These are phyloP conservation scores for Tribonema minus DNA, from an alignment of 108 stramenopile species.

Conservation along the genomic window DNA sequence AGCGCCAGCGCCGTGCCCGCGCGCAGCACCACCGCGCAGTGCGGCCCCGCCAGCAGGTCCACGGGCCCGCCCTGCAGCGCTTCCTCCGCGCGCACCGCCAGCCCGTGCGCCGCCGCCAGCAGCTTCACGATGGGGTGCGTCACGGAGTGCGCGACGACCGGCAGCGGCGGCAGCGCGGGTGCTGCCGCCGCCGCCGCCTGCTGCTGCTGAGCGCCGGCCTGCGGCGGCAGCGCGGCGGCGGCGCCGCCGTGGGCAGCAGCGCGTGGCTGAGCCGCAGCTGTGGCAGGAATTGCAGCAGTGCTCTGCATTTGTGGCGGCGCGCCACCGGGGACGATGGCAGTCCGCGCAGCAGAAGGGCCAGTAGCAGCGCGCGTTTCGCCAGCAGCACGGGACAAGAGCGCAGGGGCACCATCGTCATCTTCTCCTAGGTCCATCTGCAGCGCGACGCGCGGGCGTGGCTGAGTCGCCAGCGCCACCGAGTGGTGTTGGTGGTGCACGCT, in stretches of 20 bases:
- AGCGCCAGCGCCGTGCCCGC: not conserved
- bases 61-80: not conserved
- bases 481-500: too few species aligned
- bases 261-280: not conserved
- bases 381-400: not conserved
- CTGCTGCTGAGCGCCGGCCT: too few species aligned
- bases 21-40: constrained; percentile 26
- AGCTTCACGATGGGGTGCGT: not conserved
- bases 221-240: not conserved
- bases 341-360: not conserved
- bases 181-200: not conserved
- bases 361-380: too few species aligned
- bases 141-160: not conserved
- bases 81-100: not conserved
- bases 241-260: not conserved
- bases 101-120: not conserved
- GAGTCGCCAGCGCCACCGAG: not conserved
- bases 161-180: not conserved
- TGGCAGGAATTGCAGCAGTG: not conserved
- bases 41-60: constrained; percentile 11
- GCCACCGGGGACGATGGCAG: not conserved
- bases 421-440: not conserved
- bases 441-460: not conserved
- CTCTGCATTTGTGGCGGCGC: not conserved
- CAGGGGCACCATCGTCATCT: not conserved